Percentiles rank a stretch among this genome's conserved stretches.
phyloP scores from a whole-genome alignment of 2,329 filamentous ascomycete genomes.

The Xylariaceae sp. region DNA sequence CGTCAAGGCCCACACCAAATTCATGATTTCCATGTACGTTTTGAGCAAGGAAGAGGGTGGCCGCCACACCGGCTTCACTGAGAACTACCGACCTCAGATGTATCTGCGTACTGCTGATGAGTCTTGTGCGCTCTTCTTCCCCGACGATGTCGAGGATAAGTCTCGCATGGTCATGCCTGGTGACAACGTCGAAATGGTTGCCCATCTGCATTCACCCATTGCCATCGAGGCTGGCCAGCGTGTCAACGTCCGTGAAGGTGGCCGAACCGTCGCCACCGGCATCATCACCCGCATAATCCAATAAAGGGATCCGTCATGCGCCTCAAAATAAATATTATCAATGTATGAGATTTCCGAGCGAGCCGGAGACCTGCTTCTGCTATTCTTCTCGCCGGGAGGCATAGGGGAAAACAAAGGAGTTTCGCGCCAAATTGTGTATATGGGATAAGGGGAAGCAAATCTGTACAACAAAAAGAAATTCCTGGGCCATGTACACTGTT shows the following conservation, averaged over 20 bases:
- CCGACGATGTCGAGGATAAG: conserved; percentile 77
- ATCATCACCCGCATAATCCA: conserved; percentile 76
- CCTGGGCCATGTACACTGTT: conserved; percentile 34
- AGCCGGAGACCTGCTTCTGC: conserved; percentile 28
- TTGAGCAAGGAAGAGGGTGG: conserved; percentile 98
- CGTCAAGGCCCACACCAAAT: conserved; percentile 87
- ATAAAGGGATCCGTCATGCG: conserved; percentile 45
- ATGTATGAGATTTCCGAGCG: conserved; percentile 32
- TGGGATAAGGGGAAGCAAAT: conserved; percentile 30
- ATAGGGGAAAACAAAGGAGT: conserved; percentile 32
- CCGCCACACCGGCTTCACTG: conserved; percentile 91
- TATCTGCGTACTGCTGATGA: conserved; percentile 92
- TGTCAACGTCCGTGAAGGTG: conserved; percentile 98
- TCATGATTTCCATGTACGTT: conserved; percentile 95
- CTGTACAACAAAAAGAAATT: conserved; percentile 35
- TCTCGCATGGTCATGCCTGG: conserved; percentile 88
- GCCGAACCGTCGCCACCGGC: conserved; percentile 84
- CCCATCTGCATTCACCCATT: conserved; percentile 82
- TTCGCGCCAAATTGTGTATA: conserved; percentile 32
- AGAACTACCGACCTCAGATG: conserved; percentile 97
- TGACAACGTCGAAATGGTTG: conserved; percentile 98
- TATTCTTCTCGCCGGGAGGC: conserved; percentile 23
- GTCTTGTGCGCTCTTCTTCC: conserved; percentile 80
- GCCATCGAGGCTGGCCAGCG: conserved; percentile 91
- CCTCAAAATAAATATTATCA: conserved; percentile 22